These are phyloP conservation scores for Achaetomium macrosporum DNA, from an alignment of 2,329 filamentous ascomycete genomes.

Conservation along the genomic window DNA sequence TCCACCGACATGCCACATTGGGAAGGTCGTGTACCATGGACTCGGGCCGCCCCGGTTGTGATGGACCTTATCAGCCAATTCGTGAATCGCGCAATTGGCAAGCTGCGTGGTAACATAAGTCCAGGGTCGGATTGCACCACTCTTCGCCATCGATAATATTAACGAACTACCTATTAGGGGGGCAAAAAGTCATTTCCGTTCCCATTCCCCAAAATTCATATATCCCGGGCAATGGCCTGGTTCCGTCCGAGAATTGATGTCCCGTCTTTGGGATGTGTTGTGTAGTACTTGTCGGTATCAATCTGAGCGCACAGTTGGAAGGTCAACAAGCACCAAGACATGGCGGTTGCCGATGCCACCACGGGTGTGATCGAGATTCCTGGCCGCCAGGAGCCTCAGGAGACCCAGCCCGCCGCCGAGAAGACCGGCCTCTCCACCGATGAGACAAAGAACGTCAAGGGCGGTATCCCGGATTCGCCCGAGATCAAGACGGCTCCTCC, in stretches of 20 bases:
- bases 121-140: constrained; percentile 7
- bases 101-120: background rate
- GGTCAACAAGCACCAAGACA: background rate
- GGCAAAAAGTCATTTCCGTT: background rate
- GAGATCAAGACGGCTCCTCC: constrained; percentile 23
- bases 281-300: background rate
- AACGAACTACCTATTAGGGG: background rate
- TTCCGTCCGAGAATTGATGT: too few relatives aligned
- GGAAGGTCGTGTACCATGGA: too few relatives aligned
- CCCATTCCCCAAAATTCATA: background rate
- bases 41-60: too few relatives aligned
- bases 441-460: background rate
- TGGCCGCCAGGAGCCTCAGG: background rate
- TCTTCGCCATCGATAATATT: background rate
- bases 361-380: background rate
- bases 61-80: background rate
- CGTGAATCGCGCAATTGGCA: background rate
- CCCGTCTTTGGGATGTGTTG: background rate
- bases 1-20: too few relatives aligned
- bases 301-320: background rate
- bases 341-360: background rate
- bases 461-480: background rate
- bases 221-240: background rate
- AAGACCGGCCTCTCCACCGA: background rate
- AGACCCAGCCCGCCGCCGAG: background rate